Conservation (phyloP, 140 eudicot species). For the Stevia rebaudiana region DNA sequence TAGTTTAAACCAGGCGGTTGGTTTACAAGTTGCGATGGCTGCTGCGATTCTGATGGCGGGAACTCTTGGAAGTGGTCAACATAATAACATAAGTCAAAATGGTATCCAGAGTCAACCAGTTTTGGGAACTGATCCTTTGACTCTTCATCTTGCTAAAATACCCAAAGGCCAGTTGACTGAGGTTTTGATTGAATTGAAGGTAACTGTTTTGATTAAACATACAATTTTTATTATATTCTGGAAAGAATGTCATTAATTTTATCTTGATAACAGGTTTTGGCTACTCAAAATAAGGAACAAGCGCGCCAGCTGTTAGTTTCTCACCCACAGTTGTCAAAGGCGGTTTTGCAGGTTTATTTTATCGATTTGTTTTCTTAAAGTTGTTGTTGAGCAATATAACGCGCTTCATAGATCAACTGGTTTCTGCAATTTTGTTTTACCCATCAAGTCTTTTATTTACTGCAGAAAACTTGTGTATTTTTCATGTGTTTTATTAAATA, state of each 20-base stretch:
- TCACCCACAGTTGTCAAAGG: constrained; percentile 63
- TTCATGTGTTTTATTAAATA: not conserved
- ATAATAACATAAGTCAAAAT: constrained; percentile 38
- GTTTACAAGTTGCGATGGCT: constrained; percentile 67
- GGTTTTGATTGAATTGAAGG: constrained; percentile 77
- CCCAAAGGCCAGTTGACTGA: constrained; percentile 68
- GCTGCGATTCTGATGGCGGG: constrained; percentile 84
- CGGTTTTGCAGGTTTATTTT: constrained; percentile 67
- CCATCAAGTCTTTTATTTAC: not conserved
- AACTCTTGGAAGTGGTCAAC: constrained; percentile 72
- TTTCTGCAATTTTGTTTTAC: not conserved
- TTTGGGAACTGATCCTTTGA: constrained; percentile 60
- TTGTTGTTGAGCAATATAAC: not conserved
- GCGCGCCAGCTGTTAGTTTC: constrained; percentile 66
- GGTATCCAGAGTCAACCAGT: constrained; percentile 45
- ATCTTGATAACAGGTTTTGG: constrained; percentile 52
- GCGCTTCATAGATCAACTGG: not conserved
- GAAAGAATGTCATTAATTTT: constrained; percentile 11
- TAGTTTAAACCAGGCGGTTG: constrained; percentile 53
- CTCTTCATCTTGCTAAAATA: constrained; percentile 77
- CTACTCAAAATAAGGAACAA: constrained; percentile 79
- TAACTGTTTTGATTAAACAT: constrained; percentile 21
- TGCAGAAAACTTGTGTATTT: not conserved
- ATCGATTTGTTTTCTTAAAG: not conserved
- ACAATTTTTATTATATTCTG: not conserved